phyloP scores from a whole-genome alignment of 768 basidiomycete species.

The Kwoniella sp. region DNA sequence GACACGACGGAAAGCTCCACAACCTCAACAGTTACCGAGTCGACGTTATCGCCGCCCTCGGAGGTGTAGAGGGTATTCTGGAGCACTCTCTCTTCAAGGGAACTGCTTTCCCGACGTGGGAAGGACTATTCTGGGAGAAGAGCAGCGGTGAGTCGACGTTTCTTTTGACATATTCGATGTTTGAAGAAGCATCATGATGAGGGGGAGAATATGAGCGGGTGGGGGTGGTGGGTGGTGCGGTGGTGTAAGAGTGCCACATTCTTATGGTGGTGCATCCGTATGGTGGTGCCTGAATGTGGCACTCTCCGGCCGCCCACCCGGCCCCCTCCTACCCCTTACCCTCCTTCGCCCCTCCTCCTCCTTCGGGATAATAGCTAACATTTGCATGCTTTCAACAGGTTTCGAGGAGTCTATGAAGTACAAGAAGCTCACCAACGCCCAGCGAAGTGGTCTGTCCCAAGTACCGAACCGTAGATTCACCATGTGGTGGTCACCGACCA shows the following conservation, averaged over 20 bases:
- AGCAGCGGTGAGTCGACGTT: constrained; percentile 17
- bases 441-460: constrained; percentile 76
- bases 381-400: constrained; percentile 57
- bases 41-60: constrained; percentile 88
- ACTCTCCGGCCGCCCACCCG: not conserved
- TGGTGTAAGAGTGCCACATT: not conserved
- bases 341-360: not conserved
- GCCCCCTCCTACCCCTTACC: not conserved
- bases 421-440: constrained; percentile 82
- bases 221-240: too few species aligned
- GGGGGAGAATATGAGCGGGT: not conserved
- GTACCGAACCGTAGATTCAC: constrained; percentile 99
- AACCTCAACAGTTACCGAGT: constrained; percentile 98
- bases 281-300: not conserved
- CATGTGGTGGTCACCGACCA: constrained; percentile 98
- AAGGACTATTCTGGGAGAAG: constrained; percentile 97
- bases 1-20: constrained; percentile 95
- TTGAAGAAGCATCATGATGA: not conserved
- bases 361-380: not conserved
- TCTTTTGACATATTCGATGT: not conserved
- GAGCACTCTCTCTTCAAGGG: constrained; percentile 98
- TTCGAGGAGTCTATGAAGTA: constrained; percentile 69
- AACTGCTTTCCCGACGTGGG: constrained; percentile 91
- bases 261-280: not conserved
- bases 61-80: constrained; percentile 64